Evolutionary conservation across 208 protist species (phyloP).

Genomic region (Crithidia acanthocephali): DNA sequence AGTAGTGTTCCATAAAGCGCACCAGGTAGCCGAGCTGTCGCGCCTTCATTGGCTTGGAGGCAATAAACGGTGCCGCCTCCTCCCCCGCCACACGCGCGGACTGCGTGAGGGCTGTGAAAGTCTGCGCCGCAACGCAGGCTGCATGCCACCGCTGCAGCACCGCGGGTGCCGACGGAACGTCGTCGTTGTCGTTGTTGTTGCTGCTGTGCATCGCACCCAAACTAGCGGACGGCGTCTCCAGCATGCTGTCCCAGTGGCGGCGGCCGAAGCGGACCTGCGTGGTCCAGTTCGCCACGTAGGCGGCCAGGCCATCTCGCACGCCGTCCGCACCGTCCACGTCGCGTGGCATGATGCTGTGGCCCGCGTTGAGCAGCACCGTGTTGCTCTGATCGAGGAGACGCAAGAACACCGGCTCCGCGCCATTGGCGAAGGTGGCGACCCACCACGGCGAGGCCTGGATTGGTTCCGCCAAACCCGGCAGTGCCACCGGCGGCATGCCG

Average conservation of each 20-base stretch:
- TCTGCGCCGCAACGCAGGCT: conserved; percentile 20
- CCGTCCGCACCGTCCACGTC: conserved; percentile 12
- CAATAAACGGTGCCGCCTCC: conserved; percentile 35
- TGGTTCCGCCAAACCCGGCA: conserved; percentile 30
- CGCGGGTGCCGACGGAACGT: background rate
- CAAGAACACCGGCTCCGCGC: conserved; percentile 33
- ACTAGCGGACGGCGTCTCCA: background rate
- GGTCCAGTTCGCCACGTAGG: conserved; percentile 23
- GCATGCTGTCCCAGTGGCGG: conserved; percentile 12
- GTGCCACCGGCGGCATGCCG: conserved; percentile 25
- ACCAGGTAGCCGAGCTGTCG: conserved; percentile 47
- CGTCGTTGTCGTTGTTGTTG: background rate
- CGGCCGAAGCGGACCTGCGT: conserved; percentile 23
- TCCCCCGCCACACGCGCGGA: conserved; percentile 23
- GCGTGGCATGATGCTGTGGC: conserved; percentile 11
- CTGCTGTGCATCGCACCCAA: background rate
- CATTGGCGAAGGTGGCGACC: conserved; percentile 10
- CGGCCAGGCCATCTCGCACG: conserved; percentile 7
- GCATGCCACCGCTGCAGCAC: conserved; percentile 22
- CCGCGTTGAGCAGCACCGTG: conserved; percentile 13
- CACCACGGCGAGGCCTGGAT: conserved; percentile 14
- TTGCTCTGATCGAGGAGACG: conserved; percentile 59
- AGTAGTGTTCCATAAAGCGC: conserved; percentile 73
- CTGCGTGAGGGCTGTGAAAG: conserved; percentile 2
- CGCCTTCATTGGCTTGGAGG: conserved; percentile 11